Base-by-base conservation (phyloP, 1,284 basidiomycete genomes). In the Rhodotorula sp. region DNA sequence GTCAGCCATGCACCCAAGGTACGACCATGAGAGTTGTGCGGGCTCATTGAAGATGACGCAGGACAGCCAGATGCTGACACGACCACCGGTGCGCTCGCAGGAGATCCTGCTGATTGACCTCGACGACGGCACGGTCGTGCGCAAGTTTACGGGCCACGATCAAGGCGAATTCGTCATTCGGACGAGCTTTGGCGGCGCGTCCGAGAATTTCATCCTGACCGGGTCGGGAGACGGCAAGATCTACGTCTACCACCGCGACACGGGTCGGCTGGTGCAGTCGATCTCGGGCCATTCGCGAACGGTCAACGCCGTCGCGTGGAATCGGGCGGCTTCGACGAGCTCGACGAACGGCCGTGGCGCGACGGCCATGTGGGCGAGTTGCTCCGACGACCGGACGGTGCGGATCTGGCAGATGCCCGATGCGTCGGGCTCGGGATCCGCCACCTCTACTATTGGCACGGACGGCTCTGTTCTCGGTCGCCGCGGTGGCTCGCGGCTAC, bases 231-330 rank as follows among this genome's bases (percentile, higher is more conserved):
- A 96, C 82, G 87, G 88, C 55, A 90, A 90, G 74, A 89, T 97
- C 61, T 97, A 97, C 82, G 86, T 98, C 30, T 99, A 95, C 94
- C 92, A 98, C 80, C 88, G 90, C 63, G 89, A 92, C 76, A 89
- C 89, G 6, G 91, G 90, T 0, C 84, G 86, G 0, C 84, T 94
- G 56, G 84, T 99, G 37, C 92, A 97, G 80, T 85, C 88, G 33
- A 85, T 98, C 2, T 80, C 85, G 2, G 95, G 95, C 0, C 96
- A 99, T 77, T 89, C 88, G 22, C 81, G 82, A 62, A 93, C 93
- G 51, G 95, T 99, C 70, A 99, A 98, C 80, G 89, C 90, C 26
- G 94, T 99, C 17, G 91, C 93, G 22, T 99, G 96, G 96, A 95
- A 97, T 81, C 88, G 91, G 72, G 29, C 26, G 8, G 46, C 61